phyloP scores from a whole-genome alignment of 2,329 filamentous ascomycete genomes.

The Nemania diffusa region DNA sequence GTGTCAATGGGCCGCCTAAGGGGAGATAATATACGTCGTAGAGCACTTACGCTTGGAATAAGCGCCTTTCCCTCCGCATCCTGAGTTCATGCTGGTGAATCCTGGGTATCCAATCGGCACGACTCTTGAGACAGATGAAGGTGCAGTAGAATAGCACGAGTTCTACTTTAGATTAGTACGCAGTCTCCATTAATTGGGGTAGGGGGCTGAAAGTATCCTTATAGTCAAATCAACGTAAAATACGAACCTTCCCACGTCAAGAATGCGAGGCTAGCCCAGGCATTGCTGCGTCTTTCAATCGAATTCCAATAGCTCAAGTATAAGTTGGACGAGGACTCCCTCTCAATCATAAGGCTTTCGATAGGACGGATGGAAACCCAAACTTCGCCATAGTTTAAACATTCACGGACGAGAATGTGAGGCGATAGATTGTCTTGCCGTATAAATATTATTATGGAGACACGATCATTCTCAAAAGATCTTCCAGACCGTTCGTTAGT shows the following conservation, averaged over 20 bases:
- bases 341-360: constrained; percentile 64
- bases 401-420: constrained; percentile 59
- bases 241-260: constrained; percentile 68
- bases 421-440: constrained; percentile 57
- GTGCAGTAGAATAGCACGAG: constrained; percentile 69
- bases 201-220: background rate
- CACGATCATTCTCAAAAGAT: constrained; percentile 64
- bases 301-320: constrained; percentile 64
- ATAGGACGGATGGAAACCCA: constrained; percentile 63
- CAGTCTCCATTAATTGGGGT: background rate
- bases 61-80: constrained; percentile 59
- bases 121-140: constrained; percentile 66
- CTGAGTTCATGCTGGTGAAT: constrained; percentile 59
- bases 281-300: constrained; percentile 55
- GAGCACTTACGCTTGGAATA: constrained; percentile 66
- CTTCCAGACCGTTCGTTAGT: constrained; percentile 48
- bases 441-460: constrained; percentile 65
- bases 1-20: constrained; percentile 6
- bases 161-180: constrained; percentile 54
- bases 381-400: constrained; percentile 50
- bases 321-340: constrained; percentile 59
- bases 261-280: constrained; percentile 67
- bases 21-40: background rate
- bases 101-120: constrained; percentile 57
- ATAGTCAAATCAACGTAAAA: background rate